Evolutionary conservation across 257 asterid species (phyloP).

Genomic region (Prunella vulgaris): DNA sequence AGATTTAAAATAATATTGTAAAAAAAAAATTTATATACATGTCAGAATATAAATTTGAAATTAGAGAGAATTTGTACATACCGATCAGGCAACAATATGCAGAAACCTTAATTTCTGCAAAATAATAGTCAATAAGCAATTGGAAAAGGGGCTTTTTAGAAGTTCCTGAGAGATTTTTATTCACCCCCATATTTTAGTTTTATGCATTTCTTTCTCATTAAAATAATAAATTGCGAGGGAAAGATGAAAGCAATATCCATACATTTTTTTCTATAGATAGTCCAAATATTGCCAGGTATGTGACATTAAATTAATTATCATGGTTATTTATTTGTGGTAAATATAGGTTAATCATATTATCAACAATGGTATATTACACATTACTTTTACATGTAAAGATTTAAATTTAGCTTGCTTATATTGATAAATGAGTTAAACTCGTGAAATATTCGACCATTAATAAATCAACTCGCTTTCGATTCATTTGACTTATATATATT

Average conservation of each 20-base stretch:
- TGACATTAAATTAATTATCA: neutral
- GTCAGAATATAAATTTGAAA: neutral
- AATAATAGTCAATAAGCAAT: conserved; percentile 7
- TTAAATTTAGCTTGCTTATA: too few species aligned
- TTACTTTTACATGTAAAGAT: too few species aligned
- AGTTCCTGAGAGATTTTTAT: conserved; percentile 21
- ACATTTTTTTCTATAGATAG: conserved; percentile 19
- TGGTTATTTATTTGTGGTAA: neutral
- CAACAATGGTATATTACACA: too few species aligned
- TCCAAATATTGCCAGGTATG: neutral
- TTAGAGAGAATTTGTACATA: conserved; percentile 16
- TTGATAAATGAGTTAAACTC: too few species aligned
- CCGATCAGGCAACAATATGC: conserved; percentile 22
- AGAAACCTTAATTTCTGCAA: conserved; percentile 20
- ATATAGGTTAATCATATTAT: neutral
- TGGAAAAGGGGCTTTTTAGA: conserved; percentile 12
- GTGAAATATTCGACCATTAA: too few species aligned
- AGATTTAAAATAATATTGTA: neutral
- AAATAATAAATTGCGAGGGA: conserved; percentile 2
- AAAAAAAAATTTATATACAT: neutral
- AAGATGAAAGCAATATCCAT: conserved; percentile 3
- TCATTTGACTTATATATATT: too few species aligned
- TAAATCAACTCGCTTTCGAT: too few species aligned
- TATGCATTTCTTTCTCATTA: conserved; percentile 10
- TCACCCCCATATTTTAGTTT: conserved; percentile 22